Conservation (phyloP, 1,284 basidiomycete species). For the Agaricales sp. region DNA sequence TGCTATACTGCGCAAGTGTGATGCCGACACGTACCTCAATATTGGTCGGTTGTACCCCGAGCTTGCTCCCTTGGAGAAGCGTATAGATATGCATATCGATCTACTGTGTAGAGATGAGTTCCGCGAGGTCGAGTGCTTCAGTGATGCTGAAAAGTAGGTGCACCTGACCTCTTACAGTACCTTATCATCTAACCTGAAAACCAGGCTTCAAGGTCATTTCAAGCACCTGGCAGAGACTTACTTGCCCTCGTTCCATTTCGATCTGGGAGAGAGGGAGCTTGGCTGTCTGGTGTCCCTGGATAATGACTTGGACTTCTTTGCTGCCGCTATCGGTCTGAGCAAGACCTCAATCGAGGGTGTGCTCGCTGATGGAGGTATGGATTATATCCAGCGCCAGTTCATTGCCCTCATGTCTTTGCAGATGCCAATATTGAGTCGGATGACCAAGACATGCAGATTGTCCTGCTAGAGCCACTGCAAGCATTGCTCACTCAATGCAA, state of each 20-base stretch:
- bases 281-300: slow-evolving; percentile 76
- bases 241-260: slow-evolving; percentile 72
- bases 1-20: slow-evolving; percentile 67
- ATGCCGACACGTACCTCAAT: slow-evolving; percentile 75
- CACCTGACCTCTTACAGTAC: no score
- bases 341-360: slow-evolving; percentile 74
- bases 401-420: slow-evolving; percentile 17
- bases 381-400: slow-evolving; percentile 3
- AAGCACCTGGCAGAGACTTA: slow-evolving; percentile 84
- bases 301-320: slow-evolving; percentile 85
- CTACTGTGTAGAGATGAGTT: slow-evolving; percentile 82
- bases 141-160: slow-evolving; percentile 75
- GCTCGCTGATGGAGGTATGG: slow-evolving; percentile 66
- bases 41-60: slow-evolving; percentile 82
- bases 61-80: slow-evolving; percentile 80
- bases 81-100: slow-evolving; percentile 86
- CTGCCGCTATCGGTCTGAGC: slow-evolving; percentile 79
- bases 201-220: slow-evolving; percentile 81
- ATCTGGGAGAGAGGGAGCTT: slow-evolving; percentile 83
- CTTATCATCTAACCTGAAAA: slow-evolving; percentile 3
- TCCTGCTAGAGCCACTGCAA: slow-evolving; percentile 75
- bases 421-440: slow-evolving; percentile 68
- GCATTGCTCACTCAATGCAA: slow-evolving; percentile 73
- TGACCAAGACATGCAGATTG: slow-evolving; percentile 60
- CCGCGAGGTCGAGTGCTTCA: slow-evolving; percentile 85